These are phyloP conservation scores for Fusarium staphyleae DNA, from an alignment of 2,329 filamentous ascomycete species.

Conservation along the genomic window DNA sequence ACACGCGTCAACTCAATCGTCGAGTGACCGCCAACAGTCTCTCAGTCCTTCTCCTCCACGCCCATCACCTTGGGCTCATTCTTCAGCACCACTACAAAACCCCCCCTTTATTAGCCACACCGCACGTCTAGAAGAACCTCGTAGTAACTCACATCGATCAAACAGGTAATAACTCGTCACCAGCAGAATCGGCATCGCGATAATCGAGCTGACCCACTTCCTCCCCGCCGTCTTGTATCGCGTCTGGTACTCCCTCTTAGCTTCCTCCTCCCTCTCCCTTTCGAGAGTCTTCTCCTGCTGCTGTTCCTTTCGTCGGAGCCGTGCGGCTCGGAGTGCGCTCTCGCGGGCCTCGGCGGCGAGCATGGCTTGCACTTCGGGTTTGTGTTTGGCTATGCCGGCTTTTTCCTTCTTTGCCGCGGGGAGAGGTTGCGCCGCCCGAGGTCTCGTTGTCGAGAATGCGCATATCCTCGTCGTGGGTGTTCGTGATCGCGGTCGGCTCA, in stretches of 20 bases:
- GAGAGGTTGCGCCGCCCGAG: neutral
- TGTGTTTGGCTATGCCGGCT: no score
- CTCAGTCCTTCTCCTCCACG: conserved; percentile 26
- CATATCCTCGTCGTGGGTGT: neutral
- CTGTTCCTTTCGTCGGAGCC: conserved; percentile 24
- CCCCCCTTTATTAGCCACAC: no score
- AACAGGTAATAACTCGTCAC: conserved; percentile 64
- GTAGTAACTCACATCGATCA: conserved; percentile 53
- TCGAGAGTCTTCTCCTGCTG: conserved; percentile 27
- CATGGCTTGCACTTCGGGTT: conserved; percentile 6
- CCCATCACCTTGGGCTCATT: conserved; percentile 20
- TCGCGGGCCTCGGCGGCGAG: conserved; percentile 35
- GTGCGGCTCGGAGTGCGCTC: conserved; percentile 34
- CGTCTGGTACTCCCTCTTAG: conserved; percentile 49
- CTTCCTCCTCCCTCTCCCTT: conserved; percentile 27
- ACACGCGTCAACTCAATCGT: no score
- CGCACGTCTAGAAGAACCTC: no score
- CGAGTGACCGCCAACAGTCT: no score
- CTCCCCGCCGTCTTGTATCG: conserved; percentile 54
- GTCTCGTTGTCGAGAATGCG: conserved; percentile 16
- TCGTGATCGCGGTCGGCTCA: conserved; percentile 2
- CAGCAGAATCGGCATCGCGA: conserved; percentile 61
- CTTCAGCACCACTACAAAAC: conserved; percentile 44
- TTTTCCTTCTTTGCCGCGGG: neutral
- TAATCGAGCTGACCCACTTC: conserved; percentile 56